Base-by-base conservation (phyloP, 208 protist genomes). In the Crithidia thermophila region DNA sequence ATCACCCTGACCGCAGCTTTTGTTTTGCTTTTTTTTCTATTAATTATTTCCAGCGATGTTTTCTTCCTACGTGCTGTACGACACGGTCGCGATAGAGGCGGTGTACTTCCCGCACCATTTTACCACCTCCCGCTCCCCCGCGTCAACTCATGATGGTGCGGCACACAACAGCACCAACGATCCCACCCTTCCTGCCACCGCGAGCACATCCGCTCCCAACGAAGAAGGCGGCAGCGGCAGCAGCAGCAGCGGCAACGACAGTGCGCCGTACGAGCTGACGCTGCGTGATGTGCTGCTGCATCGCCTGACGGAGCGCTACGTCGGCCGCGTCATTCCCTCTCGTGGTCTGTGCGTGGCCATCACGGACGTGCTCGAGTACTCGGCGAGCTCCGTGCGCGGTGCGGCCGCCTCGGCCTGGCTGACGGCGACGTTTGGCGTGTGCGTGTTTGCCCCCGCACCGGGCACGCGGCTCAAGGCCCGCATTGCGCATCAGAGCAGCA, bases 271-370 rank as follows among this genome's bases (percentile, higher is more conserved):
- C 49, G 60, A 52, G 30, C 47, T 64, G 16, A 79, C 76, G 13
- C 59, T 89, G 37, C 64, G 57, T 1, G 87, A 91, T 27, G 77
- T 85, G 43, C 52, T 95, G 13, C 60, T 87, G 51, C 87, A 93
- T 52, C 77, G 90, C 31, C 62, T 95, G 9, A 95, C 87, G 2
- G 87, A 95, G 72, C 81, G 82, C 39, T 95, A 95, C 65, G 85
- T 92, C 1, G 87, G 85, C n/a, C 85, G 81, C 43, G 73, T 95
- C 40, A 61, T 93, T 5, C 84, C 84, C 2, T 57, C 59, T 7
- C 67, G 69, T 10, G 90, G 90, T 3, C 73, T 95, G 1, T 91
- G 84, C 53, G 79, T 95, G 0, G 90, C 87, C 13, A 77, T 95
- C 18, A 74, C 74, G 13, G 77, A 83, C 0, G 66, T 95, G 14